Conservation (phyloP, 140 eudicot species). For the Artemisia princeps region DNA sequence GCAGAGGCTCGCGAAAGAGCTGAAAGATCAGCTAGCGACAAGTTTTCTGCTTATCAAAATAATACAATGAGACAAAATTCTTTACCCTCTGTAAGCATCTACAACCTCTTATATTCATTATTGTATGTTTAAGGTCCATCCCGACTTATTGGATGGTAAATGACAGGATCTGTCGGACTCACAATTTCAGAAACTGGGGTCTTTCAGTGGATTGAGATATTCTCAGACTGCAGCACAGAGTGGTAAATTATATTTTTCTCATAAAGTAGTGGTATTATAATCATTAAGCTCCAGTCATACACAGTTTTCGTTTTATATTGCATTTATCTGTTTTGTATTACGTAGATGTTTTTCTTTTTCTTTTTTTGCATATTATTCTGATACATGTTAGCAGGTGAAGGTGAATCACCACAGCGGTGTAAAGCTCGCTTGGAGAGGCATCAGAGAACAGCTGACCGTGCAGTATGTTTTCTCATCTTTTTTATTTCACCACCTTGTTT, state of each 20-base stretch:
- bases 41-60: constrained; percentile 34
- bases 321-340: background rate
- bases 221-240: constrained; percentile 36
- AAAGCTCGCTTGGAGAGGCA: constrained; percentile 95
- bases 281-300: background rate
- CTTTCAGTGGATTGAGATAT: constrained; percentile 39
- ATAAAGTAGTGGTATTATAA: background rate
- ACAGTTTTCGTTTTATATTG: constrained; percentile 14
- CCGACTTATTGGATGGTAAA: constrained; percentile 23
- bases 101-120: constrained; percentile 4
- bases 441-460: constrained; percentile 94
- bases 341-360: background rate
- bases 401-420: constrained; percentile 90
- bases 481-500: constrained; percentile 9
- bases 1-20: constrained; percentile 74
- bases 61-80: constrained; percentile 53
- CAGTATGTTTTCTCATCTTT: constrained; percentile 40
- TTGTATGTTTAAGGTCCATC: background rate
- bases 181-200: constrained; percentile 12
- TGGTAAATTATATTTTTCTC: constrained; percentile 38
- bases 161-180: constrained; percentile 30
- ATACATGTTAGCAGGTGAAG: constrained; percentile 46
- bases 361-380: constrained; percentile 7
- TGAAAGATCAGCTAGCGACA: constrained; percentile 57
- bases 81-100: constrained; percentile 50